Percentiles rank a stretch among this genome's conserved stretches.
phyloP scores from a whole-genome alignment of 805 yeast species.

The Candida corydali region DNA sequence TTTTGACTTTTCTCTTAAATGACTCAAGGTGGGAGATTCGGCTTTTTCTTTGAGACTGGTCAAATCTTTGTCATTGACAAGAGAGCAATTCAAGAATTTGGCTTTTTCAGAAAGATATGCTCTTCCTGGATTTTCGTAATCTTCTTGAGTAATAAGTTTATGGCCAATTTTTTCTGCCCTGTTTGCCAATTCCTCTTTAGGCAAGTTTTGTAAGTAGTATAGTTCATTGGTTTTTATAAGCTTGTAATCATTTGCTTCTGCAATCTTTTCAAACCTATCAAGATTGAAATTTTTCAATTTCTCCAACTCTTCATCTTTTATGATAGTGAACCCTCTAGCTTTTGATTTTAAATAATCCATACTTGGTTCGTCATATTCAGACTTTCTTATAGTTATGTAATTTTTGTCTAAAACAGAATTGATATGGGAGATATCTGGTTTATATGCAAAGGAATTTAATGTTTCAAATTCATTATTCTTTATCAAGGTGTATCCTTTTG shows the following conservation, averaged over 20 bases:
- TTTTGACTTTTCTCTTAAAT: conserved; percentile 10
- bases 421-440: conserved; percentile 22
- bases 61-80: conserved; percentile 16
- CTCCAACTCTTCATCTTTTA: conserved; percentile 14
- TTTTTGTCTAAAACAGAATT: conserved; percentile 6
- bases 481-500: conserved; percentile 5
- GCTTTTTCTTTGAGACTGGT: conserved; percentile 16
- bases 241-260: not conserved
- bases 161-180: conserved; percentile 6
- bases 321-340: conserved; percentile 12
- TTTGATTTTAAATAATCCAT: conserved; percentile 13
- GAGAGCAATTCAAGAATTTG: not conserved
- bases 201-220: conserved; percentile 14
- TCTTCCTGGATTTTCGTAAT: conserved; percentile 14
- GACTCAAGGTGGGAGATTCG: conserved; percentile 13
- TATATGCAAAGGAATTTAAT: conserved; percentile 18
- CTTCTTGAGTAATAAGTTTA: conserved; percentile 1
- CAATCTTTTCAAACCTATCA: not conserved
- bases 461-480: conserved; percentile 6
- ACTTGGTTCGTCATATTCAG: conserved; percentile 13
- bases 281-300: conserved; percentile 6
- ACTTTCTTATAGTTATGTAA: not conserved
- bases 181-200: conserved; percentile 12
- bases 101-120: conserved; percentile 17
- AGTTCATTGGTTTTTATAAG: not conserved